Conservation (phyloP, 441 rosid genomes). For the Eugenia klotzschiana region DNA sequence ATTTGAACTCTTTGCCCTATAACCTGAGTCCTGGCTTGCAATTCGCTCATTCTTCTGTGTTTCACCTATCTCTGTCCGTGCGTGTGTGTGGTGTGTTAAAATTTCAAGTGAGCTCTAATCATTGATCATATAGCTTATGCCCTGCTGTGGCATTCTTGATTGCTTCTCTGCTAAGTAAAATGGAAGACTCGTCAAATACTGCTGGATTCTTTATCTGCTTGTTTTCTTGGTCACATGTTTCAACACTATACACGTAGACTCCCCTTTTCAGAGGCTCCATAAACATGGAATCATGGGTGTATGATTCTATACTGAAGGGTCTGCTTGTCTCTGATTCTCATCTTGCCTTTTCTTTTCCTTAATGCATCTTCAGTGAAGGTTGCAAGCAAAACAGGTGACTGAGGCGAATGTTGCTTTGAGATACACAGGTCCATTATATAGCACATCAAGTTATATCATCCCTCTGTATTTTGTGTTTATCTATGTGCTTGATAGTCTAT, state of each 20-base stretch:
- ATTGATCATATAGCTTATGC: not conserved
- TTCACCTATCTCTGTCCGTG: not conserved
- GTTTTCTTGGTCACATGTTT: not conserved
- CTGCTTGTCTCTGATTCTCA: not conserved
- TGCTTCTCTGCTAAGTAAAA: not conserved
- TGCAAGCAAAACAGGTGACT: slow-evolving; percentile 69
- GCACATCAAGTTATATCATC: not conserved
- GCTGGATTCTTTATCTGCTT: not conserved
- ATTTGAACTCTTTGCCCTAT: too few species aligned
- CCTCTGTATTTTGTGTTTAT: not conserved
- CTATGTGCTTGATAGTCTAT: not conserved
- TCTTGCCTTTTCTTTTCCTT: not conserved
- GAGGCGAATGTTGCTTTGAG: slow-evolving; percentile 42
- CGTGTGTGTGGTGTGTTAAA: not conserved
- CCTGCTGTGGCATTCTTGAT: not conserved
- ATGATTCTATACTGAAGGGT: not conserved
- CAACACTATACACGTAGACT: not conserved
- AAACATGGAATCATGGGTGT: not conserved
- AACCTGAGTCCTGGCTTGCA: not conserved
- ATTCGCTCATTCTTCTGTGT: not conserved
- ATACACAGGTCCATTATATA: slow-evolving; percentile 40
- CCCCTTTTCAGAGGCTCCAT: not conserved
- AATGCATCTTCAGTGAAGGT: slow-evolving; percentile 38
- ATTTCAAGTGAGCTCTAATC: not conserved
- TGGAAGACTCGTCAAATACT: not conserved